A percentile compares a stretch with the other conserved stretches of the same genome.
phyloP scores from a whole-genome alignment of 164 flowering plant species.

The Macadamia integrifolia region DNA sequence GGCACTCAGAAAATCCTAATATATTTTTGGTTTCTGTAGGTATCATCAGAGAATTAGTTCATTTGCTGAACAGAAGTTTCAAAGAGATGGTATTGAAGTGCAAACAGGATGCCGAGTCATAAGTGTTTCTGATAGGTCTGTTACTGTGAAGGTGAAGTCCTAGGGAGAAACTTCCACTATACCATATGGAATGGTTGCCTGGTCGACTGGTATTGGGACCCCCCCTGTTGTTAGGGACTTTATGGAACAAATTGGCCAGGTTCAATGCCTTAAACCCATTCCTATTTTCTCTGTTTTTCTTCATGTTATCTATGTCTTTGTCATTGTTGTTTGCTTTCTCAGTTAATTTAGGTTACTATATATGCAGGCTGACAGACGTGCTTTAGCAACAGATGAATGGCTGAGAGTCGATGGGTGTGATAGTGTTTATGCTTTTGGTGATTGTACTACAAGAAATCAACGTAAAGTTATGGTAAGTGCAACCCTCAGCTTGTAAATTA shows the following conservation, averaged over 20 bases:
- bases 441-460: conserved; percentile 87
- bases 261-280: conserved; percentile 16
- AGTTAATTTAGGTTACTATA: background rate
- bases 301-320: background rate
- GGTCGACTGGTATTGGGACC: conserved; percentile 97
- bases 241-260: conserved; percentile 92
- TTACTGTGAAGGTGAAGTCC: conserved; percentile 53
- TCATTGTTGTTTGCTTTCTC: background rate
- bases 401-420: conserved; percentile 74
- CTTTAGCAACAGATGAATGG: conserved; percentile 94
- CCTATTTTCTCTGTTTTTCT: background rate
- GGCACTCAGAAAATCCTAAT: background rate
- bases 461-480: conserved; percentile 83
- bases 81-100: conserved; percentile 82
- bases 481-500: background rate
- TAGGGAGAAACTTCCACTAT: conserved; percentile 39
- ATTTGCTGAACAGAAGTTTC: conserved; percentile 85
- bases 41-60: conserved; percentile 86
- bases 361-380: conserved; percentile 67
- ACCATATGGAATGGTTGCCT: conserved; percentile 94
- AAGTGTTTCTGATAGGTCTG: conserved; percentile 66
- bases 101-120: conserved; percentile 80
- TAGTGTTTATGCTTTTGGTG: conserved; percentile 80
- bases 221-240: conserved; percentile 79
- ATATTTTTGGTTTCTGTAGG: conserved; percentile 35